Conservation (phyloP, 306 rosid genomes). For the Adenanthera pavonina region DNA sequence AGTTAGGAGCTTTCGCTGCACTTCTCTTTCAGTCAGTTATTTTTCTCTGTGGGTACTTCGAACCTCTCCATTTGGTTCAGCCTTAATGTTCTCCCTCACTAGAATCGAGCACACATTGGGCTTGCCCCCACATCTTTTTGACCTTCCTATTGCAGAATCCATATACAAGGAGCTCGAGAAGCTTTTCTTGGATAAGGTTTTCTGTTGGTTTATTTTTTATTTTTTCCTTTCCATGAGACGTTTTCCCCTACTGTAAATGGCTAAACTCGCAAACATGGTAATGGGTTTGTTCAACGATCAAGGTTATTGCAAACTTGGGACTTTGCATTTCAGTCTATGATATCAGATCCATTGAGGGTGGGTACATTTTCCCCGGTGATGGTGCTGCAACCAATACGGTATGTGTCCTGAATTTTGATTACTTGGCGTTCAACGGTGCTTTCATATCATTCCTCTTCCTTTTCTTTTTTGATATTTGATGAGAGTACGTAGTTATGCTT, state of each 20-base stretch:
- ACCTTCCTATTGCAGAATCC: slow-evolving; percentile 61
- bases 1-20: background rate
- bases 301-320: slow-evolving; percentile 82
- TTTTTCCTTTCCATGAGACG: background rate
- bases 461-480: background rate
- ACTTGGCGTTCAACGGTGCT: background rate
- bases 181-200: slow-evolving; percentile 76
- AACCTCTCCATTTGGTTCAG: slow-evolving; percentile 28
- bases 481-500: slow-evolving; percentile 5
- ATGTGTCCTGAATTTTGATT: slow-evolving; percentile 19
- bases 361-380: slow-evolving; percentile 67
- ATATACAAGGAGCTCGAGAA: slow-evolving; percentile 71
- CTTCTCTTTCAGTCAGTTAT: background rate
- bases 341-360: slow-evolving; percentile 69
- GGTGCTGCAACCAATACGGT: slow-evolving; percentile 84
- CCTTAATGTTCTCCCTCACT: slow-evolving; percentile 76
- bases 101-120: slow-evolving; percentile 66
- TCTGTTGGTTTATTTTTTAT: background rate
- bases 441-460: background rate
- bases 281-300: slow-evolving; percentile 37
- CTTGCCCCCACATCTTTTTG: slow-evolving; percentile 66
- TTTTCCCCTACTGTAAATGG: slow-evolving; percentile 17
- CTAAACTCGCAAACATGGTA: slow-evolving; percentile 24
- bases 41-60: background rate
- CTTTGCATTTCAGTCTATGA: slow-evolving; percentile 75